These are phyloP conservation scores for Suillus brevipes DNA, from an alignment of 768 basidiomycete genomes.

Conservation along the genomic window DNA sequence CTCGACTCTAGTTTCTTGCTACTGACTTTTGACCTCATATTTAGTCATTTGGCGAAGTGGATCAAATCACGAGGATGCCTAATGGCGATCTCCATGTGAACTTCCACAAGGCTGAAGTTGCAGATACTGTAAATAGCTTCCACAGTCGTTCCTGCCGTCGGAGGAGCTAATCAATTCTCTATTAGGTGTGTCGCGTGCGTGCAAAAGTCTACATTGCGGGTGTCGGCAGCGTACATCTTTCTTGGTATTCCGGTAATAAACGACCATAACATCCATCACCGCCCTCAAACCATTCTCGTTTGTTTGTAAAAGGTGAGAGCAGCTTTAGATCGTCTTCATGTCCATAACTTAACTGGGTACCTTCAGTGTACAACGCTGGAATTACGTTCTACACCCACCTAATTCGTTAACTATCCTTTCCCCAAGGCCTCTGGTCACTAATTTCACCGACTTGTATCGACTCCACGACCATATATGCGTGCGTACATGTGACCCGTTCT, in stretches of 20 bases:
- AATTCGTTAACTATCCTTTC: slow-evolving; percentile 27
- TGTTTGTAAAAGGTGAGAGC: slow-evolving; percentile 27
- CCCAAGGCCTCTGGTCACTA: slow-evolving; percentile 27
- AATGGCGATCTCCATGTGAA: slow-evolving; percentile 80
- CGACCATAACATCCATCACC: slow-evolving; percentile 26
- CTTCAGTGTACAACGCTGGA: slow-evolving; percentile 29
- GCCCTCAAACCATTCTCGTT: slow-evolving; percentile 4
- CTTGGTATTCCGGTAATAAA: slow-evolving; percentile 64
- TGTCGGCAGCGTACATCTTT: slow-evolving; percentile 76
- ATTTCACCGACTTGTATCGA: slow-evolving; percentile 28
- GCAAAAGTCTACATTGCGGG: slow-evolving; percentile 73
- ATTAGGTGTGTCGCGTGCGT: slow-evolving; percentile 74
- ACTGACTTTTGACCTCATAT: slow-evolving; percentile 6
- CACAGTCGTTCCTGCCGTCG: not conserved
- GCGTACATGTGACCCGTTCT: not conserved
- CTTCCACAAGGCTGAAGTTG: slow-evolving; percentile 73
- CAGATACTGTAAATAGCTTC: slow-evolving; percentile 63
- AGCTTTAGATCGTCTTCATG: not conserved
- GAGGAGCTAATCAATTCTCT: slow-evolving; percentile 14
- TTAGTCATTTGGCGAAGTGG: slow-evolving; percentile 75
- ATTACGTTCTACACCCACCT: slow-evolving; percentile 26
- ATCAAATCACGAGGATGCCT: slow-evolving; percentile 68
- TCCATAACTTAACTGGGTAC: slow-evolving; percentile 8
- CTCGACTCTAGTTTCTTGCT: not conserved
- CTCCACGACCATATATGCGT: slow-evolving; percentile 28